Conservation (phyloP, 331 rosid species). For the Dryas integrifolia region DNA sequence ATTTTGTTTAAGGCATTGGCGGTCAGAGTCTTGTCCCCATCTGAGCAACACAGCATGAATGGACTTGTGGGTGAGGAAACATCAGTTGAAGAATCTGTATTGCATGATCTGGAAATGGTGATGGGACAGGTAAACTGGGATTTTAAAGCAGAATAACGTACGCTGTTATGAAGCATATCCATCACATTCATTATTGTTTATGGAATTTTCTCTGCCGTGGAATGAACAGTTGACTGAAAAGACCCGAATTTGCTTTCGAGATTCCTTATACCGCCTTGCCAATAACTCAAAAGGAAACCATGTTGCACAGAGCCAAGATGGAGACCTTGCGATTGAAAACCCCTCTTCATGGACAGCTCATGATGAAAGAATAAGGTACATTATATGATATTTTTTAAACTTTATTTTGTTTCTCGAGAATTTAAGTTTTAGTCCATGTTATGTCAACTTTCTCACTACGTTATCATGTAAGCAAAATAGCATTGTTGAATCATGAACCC, state of each 20-base stretch:
- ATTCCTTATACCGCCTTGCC: conserved; percentile 71
- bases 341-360: conserved; percentile 19
- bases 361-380: conserved; percentile 39
- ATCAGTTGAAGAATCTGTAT: conserved; percentile 43
- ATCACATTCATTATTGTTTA: conserved; percentile 4
- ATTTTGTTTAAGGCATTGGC: conserved; percentile 28
- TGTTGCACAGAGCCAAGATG: conserved; percentile 26
- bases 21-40: conserved; percentile 16
- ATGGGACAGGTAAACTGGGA: conserved; percentile 43
- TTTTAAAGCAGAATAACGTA: conserved; percentile 4
- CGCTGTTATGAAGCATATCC: background rate
- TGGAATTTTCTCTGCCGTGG: conserved; percentile 17
- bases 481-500: background rate
- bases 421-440: background rate
- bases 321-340: conserved; percentile 11
- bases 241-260: conserved; percentile 60
- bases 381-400: background rate
- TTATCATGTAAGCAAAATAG: no score
- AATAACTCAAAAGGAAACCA: conserved; percentile 37
- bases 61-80: conserved; percentile 30
- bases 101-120: conserved; percentile 56
- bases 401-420: background rate
- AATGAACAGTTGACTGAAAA: conserved; percentile 47
- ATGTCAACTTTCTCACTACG: background rate
- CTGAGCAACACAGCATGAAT: conserved; percentile 31